Evolutionary conservation across 768 basidiomycete genomes (phyloP).

Genomic region (Aureoboletus auriporus): DNA sequence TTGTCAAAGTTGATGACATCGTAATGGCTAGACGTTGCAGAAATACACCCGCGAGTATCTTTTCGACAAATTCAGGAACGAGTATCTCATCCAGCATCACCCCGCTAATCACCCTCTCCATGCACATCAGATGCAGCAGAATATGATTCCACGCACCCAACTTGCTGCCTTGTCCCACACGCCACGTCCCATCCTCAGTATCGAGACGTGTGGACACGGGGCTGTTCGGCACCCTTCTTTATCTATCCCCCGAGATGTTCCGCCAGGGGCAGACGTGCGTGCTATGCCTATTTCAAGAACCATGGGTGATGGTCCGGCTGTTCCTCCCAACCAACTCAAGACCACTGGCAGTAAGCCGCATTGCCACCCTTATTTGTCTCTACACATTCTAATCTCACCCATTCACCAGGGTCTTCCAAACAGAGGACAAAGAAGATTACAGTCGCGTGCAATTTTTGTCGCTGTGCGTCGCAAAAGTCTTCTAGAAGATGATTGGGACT

Average conservation of each 20-base stretch:
- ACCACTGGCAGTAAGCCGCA: slow-evolving; percentile 35
- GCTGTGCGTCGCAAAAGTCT: slow-evolving; percentile 53
- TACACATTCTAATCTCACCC: slow-evolving; percentile 8
- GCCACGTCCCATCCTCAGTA: slow-evolving; percentile 56
- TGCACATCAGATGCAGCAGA: slow-evolving; percentile 42
- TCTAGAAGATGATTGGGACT: slow-evolving; percentile 12
- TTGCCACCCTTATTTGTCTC: slow-evolving; percentile 5
- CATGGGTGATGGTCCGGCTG: slow-evolving; percentile 32
- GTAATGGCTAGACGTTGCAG: slow-evolving; percentile 63
- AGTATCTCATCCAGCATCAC: slow-evolving; percentile 54
- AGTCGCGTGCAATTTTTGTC: slow-evolving; percentile 88
- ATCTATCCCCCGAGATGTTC: slow-evolving; percentile 44
- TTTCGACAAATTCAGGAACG: slow-evolving; percentile 69
- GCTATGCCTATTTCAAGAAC: slow-evolving; percentile 38
- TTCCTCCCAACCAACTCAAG: slow-evolving; percentile 29
- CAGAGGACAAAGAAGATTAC: slow-evolving; percentile 82
- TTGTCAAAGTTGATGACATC: slow-evolving; percentile 18
- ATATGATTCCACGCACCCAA: slow-evolving; percentile 31
- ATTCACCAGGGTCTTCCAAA: slow-evolving; percentile 49
- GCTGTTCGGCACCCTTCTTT: slow-evolving; percentile 43
- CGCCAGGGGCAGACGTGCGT: slow-evolving; percentile 42
- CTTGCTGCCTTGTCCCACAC: slow-evolving; percentile 30
- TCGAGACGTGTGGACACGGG: slow-evolving; percentile 52
- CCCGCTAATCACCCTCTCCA: slow-evolving; percentile 39
- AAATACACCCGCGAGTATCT: slow-evolving; percentile 83